Percentiles rank a stretch among this genome's conserved stretches.
phyloP scores from a whole-genome alignment of 257 asterid species.

The Solanum stenotomum region DNA sequence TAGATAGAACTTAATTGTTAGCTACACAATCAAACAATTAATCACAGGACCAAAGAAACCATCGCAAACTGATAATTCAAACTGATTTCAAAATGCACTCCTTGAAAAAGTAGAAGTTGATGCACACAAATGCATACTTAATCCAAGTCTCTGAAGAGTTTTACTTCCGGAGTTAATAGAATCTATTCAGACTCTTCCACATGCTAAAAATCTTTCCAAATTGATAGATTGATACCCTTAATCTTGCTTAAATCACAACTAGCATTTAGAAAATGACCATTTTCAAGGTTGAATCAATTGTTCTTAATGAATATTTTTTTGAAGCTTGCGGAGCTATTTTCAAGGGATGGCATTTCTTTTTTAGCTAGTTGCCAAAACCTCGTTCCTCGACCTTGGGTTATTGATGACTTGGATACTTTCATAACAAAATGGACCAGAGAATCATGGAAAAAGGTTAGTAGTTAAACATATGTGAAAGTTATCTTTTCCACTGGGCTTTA shows the following conservation, averaged over 20 bases:
- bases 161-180: background rate
- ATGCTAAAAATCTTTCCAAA: background rate
- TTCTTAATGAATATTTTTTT: conserved; percentile 10
- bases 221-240: background rate
- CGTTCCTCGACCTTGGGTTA: conserved; percentile 96
- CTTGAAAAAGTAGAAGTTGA: background rate
- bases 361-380: conserved; percentile 94
- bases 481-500: background rate
- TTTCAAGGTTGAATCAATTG: background rate
- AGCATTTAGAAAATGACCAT: background rate
- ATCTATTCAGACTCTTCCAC: background rate
- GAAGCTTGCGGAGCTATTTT: conserved; percentile 92
- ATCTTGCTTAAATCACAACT: background rate
- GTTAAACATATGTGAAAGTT: background rate
- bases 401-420: conserved; percentile 83
- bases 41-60: background rate
- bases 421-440: conserved; percentile 54
- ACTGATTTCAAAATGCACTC: background rate
- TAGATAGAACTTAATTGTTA: background rate
- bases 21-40: background rate
- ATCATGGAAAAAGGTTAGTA: conserved; percentile 69
- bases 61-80: background rate
- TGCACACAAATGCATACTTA: background rate
- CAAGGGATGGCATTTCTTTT: conserved; percentile 91
- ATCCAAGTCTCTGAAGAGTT: background rate